Evolutionary conservation across 2,329 filamentous ascomycete genomes (phyloP), one percentile per base, ranked within the genome.

Genomic region (Epichloe uncinata): DNA sequence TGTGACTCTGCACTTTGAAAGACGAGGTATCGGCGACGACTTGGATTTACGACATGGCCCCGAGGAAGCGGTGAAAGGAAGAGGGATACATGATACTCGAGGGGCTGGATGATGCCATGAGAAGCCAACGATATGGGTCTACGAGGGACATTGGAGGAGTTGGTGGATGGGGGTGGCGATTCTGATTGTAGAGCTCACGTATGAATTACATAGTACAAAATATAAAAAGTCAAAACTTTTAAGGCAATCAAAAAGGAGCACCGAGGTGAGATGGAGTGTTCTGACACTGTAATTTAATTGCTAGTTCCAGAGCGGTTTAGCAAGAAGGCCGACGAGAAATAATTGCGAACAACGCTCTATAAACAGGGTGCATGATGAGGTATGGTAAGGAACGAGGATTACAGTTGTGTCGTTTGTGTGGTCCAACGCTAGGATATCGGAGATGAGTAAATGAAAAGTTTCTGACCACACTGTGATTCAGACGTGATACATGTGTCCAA

Each of bases 121-220:
- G 22, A 40, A 30, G 22, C 15, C 46, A 30, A 36, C 4, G 35
- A 18, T 35, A 4, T 34, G 26, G 26, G 9, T 30, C 26, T 30
- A 30, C 26, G 9, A 30, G 22, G 40, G 34, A 30, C 13, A 20
- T 37, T 0, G 42, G 38, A 35, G 44, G 50, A 50, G 50, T 56
- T 60, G 55, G 55, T 54, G 47, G 56, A 57, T 30, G 26, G 26
- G 26, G 8, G 26, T 51, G 51, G 53, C 52, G 52, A 52, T 56
- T 59, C 63, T 58, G 58, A 62, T 54, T 56, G 56, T 54, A 54
- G 56, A 60, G 53, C 54, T 57, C 52, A 58, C 53, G 55, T 52
- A 62, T 54, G 57, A 57, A 53, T 50, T 36, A 43, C 38, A 49
- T 42, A 33, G 38, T 42, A 42, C 38, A 16, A 48, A 16, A 48